Evolutionary conservation across 106 monocot species (phyloP).

Genomic region (Cymbidium sinense): DNA sequence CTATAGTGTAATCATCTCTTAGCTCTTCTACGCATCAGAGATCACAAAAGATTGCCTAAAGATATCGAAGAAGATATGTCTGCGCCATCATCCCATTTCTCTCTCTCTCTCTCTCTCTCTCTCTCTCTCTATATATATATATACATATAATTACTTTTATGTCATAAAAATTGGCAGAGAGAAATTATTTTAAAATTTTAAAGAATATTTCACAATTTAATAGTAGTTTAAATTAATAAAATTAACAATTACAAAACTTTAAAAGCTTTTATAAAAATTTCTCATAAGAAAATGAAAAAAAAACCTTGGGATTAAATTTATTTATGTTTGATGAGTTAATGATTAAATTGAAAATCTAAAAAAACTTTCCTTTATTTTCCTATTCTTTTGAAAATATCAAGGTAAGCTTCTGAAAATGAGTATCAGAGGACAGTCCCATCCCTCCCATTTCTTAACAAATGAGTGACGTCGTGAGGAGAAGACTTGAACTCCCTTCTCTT

Average conservation of each 20-base stretch:
- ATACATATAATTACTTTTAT: no score
- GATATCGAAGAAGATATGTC: background rate
- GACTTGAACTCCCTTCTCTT: constrained; percentile 1
- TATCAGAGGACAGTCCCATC: background rate
- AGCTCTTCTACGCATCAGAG: background rate
- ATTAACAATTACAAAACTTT: no score
- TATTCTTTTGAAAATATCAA: background rate
- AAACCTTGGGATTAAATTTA: no score
- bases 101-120: constrained; percentile 3
- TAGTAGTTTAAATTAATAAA: no score
- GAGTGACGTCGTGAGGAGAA: background rate
- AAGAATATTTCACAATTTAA: no score
- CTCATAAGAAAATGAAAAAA: no score
- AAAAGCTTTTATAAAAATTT: no score
- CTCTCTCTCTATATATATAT: background rate
- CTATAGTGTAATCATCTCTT: constrained; percentile 1
- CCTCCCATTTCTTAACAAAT: background rate
- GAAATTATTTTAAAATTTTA: no score
- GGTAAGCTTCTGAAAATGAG: background rate
- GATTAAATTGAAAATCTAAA: no score
- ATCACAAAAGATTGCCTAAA: constrained; percentile 2
- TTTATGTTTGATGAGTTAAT: no score
- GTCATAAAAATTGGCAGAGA: no score
- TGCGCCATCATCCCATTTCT: background rate
- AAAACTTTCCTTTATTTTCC: background rate